A percentile compares a stretch with the other conserved stretches of the same genome.
phyloP scores from a whole-genome alignment of 148 eudicot species.

The Heliamphora exappendiculata region DNA sequence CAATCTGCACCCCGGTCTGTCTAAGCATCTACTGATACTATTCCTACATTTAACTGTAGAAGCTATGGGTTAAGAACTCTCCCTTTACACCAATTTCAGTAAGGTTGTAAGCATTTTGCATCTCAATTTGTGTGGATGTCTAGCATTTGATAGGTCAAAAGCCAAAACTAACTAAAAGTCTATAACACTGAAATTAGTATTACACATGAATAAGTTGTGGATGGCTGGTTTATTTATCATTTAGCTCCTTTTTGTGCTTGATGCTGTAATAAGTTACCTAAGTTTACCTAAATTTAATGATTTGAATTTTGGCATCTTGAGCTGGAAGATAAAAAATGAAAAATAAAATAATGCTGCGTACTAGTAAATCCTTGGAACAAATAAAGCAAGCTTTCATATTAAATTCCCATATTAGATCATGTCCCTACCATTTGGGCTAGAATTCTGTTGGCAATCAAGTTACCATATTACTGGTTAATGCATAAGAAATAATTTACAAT shows the following conservation, averaged over 20 bases:
- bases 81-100: no score
- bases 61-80: no score
- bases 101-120: no score
- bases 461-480: neutral
- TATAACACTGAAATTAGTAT: no score
- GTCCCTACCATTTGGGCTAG: neutral
- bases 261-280: neutral
- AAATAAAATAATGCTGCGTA: neutral
- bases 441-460: neutral
- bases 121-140: no score
- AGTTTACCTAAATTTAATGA: neutral
- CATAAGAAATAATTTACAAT: neutral
- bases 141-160: no score
- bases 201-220: no score
- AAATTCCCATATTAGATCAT: neutral
- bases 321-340: neutral
- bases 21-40: no score
- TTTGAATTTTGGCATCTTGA: neutral
- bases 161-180: no score
- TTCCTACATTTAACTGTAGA: no score
- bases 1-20: no score
- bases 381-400: neutral
- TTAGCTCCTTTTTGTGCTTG: neutral
- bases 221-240: neutral
- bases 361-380: neutral